Base-by-base conservation (phyloP, 1,284 basidiomycete genomes). In the Fomitopsis palustris region DNA sequence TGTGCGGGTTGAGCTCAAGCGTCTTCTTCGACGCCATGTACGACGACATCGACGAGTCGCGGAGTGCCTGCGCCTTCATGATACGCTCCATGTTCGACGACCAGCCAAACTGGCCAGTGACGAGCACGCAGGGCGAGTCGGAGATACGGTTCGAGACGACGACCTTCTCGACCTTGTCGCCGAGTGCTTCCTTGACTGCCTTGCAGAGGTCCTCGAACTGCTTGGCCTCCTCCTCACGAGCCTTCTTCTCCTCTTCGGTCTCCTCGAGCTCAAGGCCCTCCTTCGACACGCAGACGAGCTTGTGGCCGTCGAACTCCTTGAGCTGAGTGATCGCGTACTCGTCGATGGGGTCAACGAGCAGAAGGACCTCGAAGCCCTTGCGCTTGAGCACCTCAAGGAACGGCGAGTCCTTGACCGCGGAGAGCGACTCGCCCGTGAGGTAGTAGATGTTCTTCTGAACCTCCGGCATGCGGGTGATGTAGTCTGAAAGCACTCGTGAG, bases 1-100 rank as follows among this genome's bases (percentile, higher is more conserved):
- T 96, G 68, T 77, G 78, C 19, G 96, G 92, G 88, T 99, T 98
- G 69, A 99, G 87, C 82, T 99, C 96, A 67, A 99, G 87, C 19
- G 96, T 98, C 92, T 98, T 98, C 88, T 98, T 98, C 65, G 90
- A 93, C 37, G 93, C 92, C 96, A 98, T 98, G 86, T 98, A 98
- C 52, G 94, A 96, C 33, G 95, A 98, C 96, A 99, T 98, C 63
- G 93, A 96, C 25, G 96, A 95, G 77, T 99, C 96, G 69, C 96
- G 93, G 61, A 98, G 90, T 52, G 96, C 96, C 80, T 99, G 97
- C 17, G 96, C 96, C 81, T 98, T 98, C 97, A 99, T 99, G 84
- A 99, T 98, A 76, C 96, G 92, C 79, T 98, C 94, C 96, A 98
- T 98, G 87, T 98, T 98, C 65, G 96, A 95, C 52, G 95, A 98